Evolutionary conservation across 345 rosid species (phyloP).

Genomic region (Linum usitatissimum): DNA sequence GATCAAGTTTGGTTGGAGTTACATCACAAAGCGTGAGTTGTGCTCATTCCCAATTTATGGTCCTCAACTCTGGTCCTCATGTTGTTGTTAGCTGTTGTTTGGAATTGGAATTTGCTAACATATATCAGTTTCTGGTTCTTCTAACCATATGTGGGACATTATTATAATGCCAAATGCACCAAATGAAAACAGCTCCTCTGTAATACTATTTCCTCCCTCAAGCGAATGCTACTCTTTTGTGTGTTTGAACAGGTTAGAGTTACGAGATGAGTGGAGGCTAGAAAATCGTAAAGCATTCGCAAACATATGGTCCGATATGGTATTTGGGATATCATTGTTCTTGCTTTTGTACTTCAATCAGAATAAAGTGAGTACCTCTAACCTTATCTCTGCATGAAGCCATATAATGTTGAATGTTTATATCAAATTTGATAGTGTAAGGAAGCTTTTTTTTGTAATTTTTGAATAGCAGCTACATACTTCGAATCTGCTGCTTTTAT

Average conservation of each 20-base stretch:
- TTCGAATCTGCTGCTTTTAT: background rate
- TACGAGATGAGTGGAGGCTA: slow-evolving; percentile 76
- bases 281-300: slow-evolving; percentile 89
- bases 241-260: slow-evolving; percentile 71
- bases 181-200: too few species aligned
- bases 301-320: slow-evolving; percentile 89
- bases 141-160: too few species aligned
- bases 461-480: background rate
- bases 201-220: too few species aligned
- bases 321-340: slow-evolving; percentile 76
- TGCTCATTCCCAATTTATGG: too few species aligned
- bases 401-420: background rate
- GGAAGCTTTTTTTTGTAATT: too few species aligned
- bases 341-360: slow-evolving; percentile 71
- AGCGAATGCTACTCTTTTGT: too few species aligned
- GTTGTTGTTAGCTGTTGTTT: too few species aligned
- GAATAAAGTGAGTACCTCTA: slow-evolving; percentile 53
- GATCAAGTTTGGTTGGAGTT: slow-evolving; percentile 87
- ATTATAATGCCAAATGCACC: too few species aligned
- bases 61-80: too few species aligned
- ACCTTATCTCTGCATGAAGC: background rate
- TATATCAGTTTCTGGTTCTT: too few species aligned
- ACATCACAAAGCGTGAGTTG: slow-evolving; percentile 78
- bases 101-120: too few species aligned
- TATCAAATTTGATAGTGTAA: too few species aligned